Evolutionary conservation across 257 asterid species (phyloP).

Genomic region (Coffea canephora): DNA sequence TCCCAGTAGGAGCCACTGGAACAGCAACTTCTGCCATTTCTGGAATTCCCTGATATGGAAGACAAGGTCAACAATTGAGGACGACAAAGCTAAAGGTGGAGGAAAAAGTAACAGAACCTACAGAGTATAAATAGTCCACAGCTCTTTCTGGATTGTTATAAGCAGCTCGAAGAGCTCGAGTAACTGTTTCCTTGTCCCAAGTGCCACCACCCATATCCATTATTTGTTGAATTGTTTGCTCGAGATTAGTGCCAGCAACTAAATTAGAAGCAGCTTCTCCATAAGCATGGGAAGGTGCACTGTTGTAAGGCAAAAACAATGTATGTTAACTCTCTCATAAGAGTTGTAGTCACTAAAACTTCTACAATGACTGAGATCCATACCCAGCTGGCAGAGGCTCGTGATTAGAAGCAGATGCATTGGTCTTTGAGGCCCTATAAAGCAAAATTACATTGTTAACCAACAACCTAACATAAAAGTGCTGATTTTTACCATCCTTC

Average conservation of each 20-base stretch:
- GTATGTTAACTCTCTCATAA: conserved; percentile 12
- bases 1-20: conserved; percentile 48
- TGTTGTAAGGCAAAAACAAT: conserved; percentile 29
- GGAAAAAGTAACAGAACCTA: conserved; percentile 29
- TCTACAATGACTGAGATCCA: not conserved
- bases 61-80: conserved; percentile 9
- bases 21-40: conserved; percentile 62
- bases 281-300: conserved; percentile 37
- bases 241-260: conserved; percentile 51
- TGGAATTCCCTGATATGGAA: conserved; percentile 64
- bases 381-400: conserved; percentile 44
- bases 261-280: conserved; percentile 54
- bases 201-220: conserved; percentile 89
- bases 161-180: conserved; percentile 83
- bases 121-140: conserved; percentile 60
- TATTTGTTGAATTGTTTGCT: conserved; percentile 65
- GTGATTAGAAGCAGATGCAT: conserved; percentile 36
- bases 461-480: not conserved
- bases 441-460: conserved; percentile 10
- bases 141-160: conserved; percentile 69
- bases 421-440: conserved; percentile 45
- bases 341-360: not conserved
- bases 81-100: conserved; percentile 9
- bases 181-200: conserved; percentile 78
- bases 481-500: not conserved